These are phyloP conservation scores for Fusarium nodosum DNA, from an alignment of 2,329 filamentous ascomycete genomes.

Conservation along the genomic window DNA sequence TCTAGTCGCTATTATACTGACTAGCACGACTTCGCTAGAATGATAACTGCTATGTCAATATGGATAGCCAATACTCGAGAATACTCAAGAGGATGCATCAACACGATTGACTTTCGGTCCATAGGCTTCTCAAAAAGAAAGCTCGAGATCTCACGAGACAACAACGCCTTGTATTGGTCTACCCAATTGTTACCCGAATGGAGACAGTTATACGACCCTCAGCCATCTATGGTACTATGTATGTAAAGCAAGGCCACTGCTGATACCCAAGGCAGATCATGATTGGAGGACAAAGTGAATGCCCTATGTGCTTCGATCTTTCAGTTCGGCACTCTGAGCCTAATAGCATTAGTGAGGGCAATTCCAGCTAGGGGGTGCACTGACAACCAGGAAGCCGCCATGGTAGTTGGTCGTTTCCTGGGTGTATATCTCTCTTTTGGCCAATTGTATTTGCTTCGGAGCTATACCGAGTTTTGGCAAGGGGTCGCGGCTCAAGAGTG, in stretches of 20 bases:
- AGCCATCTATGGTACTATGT: constrained; percentile 1
- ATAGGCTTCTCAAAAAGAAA: not conserved
- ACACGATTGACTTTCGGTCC: not conserved
- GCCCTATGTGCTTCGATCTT: constrained; percentile 1
- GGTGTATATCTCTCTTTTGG: not conserved
- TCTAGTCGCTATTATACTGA: not conserved
- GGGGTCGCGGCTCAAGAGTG: constrained; percentile 30
- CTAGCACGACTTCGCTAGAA: not conserved
- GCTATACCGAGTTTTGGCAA: constrained; percentile 29
- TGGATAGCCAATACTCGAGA: not conserved
- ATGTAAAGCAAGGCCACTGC: constrained; percentile 24
- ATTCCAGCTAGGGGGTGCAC: constrained; percentile 1
- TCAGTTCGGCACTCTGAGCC: constrained; percentile 22
- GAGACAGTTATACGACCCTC: constrained; percentile 21
- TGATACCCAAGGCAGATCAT: constrained; percentile 15
- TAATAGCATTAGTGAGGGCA: constrained; percentile 22
- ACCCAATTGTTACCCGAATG: constrained; percentile 36
- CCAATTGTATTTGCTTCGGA: constrained; percentile 30
- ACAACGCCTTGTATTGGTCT: constrained; percentile 8
- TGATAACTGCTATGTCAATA: not conserved
- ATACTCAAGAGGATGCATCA: not conserved
- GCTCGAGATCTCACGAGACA: not conserved
- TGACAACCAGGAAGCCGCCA: not conserved
- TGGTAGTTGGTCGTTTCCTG: constrained; percentile 9
- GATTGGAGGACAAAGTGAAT: constrained; percentile 48